Percentiles rank a stretch among this genome's conserved stretches.
Evolutionary conservation across 1,139 yeast species (phyloP).

Genomic region (Groenewaldozyma auringiensis): DNA sequence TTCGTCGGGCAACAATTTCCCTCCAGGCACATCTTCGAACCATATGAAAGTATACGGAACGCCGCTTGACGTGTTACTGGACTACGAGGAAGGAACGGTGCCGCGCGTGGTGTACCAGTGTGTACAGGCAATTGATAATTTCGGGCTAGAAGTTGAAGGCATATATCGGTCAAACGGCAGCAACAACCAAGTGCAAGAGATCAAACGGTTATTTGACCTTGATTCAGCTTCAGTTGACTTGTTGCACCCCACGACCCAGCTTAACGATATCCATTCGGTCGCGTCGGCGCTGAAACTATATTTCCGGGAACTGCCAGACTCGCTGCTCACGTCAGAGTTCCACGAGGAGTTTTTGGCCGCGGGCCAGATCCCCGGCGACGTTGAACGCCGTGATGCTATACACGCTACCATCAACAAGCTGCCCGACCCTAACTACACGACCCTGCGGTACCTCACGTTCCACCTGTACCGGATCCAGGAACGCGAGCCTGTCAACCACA

Average conservation of each 20-base stretch:
- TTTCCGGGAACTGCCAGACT: constrained; percentile 74
- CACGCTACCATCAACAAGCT: constrained; percentile 83
- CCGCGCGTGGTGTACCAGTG: constrained; percentile 89
- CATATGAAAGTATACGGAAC: constrained; percentile 59
- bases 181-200: constrained; percentile 60
- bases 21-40: constrained; percentile 22
- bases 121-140: constrained; percentile 73
- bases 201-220: constrained; percentile 64
- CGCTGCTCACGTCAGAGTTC: constrained; percentile 57
- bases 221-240: constrained; percentile 65
- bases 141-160: constrained; percentile 82
- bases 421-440: constrained; percentile 93
- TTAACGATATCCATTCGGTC: constrained; percentile 45
- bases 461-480: constrained; percentile 72
- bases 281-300: constrained; percentile 70
- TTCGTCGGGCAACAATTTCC: constrained; percentile 9
- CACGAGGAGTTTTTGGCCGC: constrained; percentile 78
- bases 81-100: constrained; percentile 81
- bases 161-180: constrained; percentile 84
- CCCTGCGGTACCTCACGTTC: constrained; percentile 73
- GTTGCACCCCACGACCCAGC: constrained; percentile 43
- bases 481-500: constrained; percentile 58
- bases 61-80: constrained; percentile 65
- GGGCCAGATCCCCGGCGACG: constrained; percentile 56
- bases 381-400: constrained; percentile 58